Evolutionary conservation across 306 rosid species (phyloP).

Genomic region (Styphnolobium japonicum): DNA sequence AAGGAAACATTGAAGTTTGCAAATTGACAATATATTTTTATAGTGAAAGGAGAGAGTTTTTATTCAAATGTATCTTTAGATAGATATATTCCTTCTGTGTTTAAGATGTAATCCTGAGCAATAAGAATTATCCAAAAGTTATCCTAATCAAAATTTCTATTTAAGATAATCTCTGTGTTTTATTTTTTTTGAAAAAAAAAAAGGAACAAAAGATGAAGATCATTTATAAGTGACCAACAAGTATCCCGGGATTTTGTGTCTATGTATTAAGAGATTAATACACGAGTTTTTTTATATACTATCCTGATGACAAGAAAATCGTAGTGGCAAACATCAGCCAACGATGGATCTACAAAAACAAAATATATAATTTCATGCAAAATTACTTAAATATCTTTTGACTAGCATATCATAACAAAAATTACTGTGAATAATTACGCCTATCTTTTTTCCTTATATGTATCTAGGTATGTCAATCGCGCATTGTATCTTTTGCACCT

Average conservation of each 20-base stretch:
- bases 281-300: not conserved
- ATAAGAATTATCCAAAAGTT: not conserved
- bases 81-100: not conserved
- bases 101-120: not conserved
- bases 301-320: not conserved
- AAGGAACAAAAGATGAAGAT: not conserved
- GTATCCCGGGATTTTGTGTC: not conserved
- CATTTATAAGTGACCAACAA: not conserved
- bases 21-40: not conserved
- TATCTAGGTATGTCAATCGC: constrained; percentile 85
- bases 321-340: not conserved
- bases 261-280: not conserved
- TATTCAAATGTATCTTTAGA: not conserved
- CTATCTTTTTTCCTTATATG: not conserved
- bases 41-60: not conserved
- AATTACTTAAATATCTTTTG: not conserved
- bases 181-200: not conserved
- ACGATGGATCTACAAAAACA: not conserved
- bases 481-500: constrained; percentile 93
- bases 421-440: not conserved
- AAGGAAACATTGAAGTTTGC: not conserved
- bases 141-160: not conserved
- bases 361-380: not conserved
- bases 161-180: not conserved
- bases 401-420: not conserved